Evolutionary conservation across 1,139 yeast species (phyloP).

Genomic region (Taphrina flavorubra): DNA sequence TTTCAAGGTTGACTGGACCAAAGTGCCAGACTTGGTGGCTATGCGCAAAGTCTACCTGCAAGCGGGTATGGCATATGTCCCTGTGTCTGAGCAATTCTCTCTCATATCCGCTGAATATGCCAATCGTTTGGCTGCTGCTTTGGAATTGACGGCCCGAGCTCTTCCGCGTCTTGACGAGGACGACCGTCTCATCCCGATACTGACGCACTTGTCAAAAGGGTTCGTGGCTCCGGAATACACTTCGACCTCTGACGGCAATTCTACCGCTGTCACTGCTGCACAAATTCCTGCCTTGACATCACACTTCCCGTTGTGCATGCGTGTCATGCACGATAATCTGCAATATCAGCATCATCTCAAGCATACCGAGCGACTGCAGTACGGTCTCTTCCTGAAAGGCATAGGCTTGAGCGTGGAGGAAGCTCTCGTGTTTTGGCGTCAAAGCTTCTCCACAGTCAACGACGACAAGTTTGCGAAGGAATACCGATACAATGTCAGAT

Average conservation of each 20-base stretch:
- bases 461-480: constrained; percentile 83
- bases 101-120: constrained; percentile 71
- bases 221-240: constrained; percentile 56
- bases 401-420: constrained; percentile 88
- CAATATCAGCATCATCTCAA: constrained; percentile 71
- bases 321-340: constrained; percentile 67
- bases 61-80: constrained; percentile 81
- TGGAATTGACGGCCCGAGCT: constrained; percentile 73
- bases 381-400: constrained; percentile 82
- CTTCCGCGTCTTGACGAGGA: constrained; percentile 90
- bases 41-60: constrained; percentile 69
- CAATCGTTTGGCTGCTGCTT: constrained; percentile 59
- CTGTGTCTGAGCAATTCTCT: constrained; percentile 77
- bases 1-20: constrained; percentile 85
- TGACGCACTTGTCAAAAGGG: constrained; percentile 77
- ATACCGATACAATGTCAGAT: constrained; percentile 84
- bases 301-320: constrained; percentile 86
- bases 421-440: constrained; percentile 82
- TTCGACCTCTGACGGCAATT: constrained; percentile 40
- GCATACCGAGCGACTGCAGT: constrained; percentile 82
- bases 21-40: constrained; percentile 75
- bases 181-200: constrained; percentile 81
- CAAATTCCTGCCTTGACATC: constrained; percentile 63
- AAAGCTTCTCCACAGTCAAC: constrained; percentile 70
- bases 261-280: constrained; percentile 65